phyloP scores from a whole-genome alignment of 2,329 filamentous ascomycete species.

The Acrodontium crateriforme region DNA sequence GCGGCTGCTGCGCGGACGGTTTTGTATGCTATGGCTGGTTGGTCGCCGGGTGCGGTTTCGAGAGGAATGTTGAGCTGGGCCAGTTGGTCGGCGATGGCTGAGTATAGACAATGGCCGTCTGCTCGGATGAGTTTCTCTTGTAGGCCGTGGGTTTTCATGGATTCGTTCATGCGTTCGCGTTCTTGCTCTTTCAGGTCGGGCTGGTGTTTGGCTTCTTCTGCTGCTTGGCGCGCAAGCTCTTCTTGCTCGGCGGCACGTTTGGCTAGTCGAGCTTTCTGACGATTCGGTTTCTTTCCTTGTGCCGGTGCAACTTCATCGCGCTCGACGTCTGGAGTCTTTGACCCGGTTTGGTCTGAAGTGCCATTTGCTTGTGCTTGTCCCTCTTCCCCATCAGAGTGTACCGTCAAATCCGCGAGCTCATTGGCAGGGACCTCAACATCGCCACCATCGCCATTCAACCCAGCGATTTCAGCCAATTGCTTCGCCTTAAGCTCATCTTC shows the following conservation, averaged over 20 bases:
- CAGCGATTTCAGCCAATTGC: conserved; percentile 38
- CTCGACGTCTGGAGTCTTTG: conserved; percentile 1
- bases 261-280: conserved; percentile 82
- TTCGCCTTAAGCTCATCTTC: conserved; percentile 42
- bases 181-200: conserved; percentile 61
- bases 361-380: background rate
- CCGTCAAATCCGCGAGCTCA: conserved; percentile 10
- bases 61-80: conserved; percentile 32
- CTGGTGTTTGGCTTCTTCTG: conserved; percentile 59
- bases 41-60: conserved; percentile 8
- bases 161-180: conserved; percentile 52
- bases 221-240: conserved; percentile 51
- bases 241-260: conserved; percentile 77
- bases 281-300: conserved; percentile 59
- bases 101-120: conserved; percentile 91
- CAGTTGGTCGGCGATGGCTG: conserved; percentile 78
- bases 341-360: background rate
- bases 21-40: conserved; percentile 39
- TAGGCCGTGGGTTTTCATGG: conserved; percentile 51
- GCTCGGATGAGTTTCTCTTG: conserved; percentile 68
- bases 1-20: conserved; percentile 58
- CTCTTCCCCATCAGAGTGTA: conserved; percentile 4
- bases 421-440: conserved; percentile 6
- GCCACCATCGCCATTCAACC: conserved; percentile 25
- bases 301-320: conserved; percentile 3